Base-by-base conservation (phyloP, 441 rosid species). In the Euphorbia corollata region DNA sequence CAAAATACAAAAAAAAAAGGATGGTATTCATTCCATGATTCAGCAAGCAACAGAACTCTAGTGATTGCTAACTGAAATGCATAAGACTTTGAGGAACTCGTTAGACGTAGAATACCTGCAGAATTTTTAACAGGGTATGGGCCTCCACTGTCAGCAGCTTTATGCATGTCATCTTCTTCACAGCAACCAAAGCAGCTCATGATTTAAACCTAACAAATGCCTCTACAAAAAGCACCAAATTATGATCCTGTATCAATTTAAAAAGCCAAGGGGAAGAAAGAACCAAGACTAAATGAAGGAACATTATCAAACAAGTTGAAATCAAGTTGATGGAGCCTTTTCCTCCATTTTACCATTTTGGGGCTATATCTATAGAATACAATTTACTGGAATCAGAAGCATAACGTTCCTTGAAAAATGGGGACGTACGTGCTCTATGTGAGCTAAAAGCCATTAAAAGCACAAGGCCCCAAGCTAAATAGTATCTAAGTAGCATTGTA, bases 141-240 rank as follows among this genome's bases (percentile, higher is more conserved):
- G 32, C 86, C 90, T 63, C 89, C 92, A 78, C 45, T 75, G 53
- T 92, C 95, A 55, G 92, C 80, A 64, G 84, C 77, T 79, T 84
- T 88, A 56, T 83, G 88, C 79, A 80, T 68, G 63, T 87, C 94
- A 82, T 85, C 95, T 48, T 87, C 98, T 61, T 71, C 84, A 54
- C 96, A 92, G 73, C 98, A 90, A 67, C 89, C 67, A 63, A 92
- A 92, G 80, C 97, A 90, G 63, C 97, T 77, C 97, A 92, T 92
- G 74, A 43, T 76, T 81, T 71, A 68, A 75, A 65, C 75, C 53
- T 27, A 61, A 27, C 53, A 45, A 70, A 62, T 34, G 7, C 23
- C 67, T 20, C 64, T 67, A 16, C 45, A 27, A 32, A 43, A 32
- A 10, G 5, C 39, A 48, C 41, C 47, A 20, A 48, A 45, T 47